Evolutionary conservation across 164 flowering plant genomes (phyloP).

Genomic region (Nymphaea thermarum): DNA sequence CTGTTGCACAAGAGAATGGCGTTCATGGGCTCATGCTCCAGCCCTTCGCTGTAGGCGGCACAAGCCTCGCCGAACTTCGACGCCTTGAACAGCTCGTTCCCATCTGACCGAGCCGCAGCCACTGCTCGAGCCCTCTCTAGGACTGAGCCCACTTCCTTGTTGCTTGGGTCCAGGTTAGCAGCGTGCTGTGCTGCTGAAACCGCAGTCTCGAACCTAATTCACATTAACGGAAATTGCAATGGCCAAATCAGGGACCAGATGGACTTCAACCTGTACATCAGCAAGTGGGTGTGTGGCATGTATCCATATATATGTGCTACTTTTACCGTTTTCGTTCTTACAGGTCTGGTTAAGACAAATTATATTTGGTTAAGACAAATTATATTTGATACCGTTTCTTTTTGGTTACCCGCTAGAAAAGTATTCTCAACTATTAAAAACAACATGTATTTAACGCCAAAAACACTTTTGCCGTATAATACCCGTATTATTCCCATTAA

Average conservation of each 20-base stretch:
- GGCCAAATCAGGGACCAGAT: no score
- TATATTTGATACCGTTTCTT: neutral
- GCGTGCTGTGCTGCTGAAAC: conserved; percentile 41
- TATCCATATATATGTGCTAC: neutral
- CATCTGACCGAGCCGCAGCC: conserved; percentile 43
- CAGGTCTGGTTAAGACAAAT: neutral
- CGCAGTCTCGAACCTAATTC: conserved; percentile 64
- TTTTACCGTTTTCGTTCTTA: neutral
- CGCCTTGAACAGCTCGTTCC: conserved; percentile 61
- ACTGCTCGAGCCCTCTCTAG: conserved; percentile 33
- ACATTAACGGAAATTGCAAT: neutral
- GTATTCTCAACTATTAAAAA: neutral
- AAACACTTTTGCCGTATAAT: no score
- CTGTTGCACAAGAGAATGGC: conserved; percentile 70
- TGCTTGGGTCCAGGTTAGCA: conserved; percentile 37
- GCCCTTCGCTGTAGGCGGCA: conserved; percentile 45
- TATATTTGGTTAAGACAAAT: neutral
- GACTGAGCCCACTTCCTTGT: conserved; percentile 25
- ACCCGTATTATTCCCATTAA: no score
- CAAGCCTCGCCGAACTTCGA: conserved; percentile 54
- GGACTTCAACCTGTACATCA: no score
- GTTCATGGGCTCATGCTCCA: conserved; percentile 62
- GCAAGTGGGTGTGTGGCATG: no score
- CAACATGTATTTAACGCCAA: no score
- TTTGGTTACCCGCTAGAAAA: neutral